Base-by-base conservation (phyloP, 345 rosid genomes). In the Eucalyptus brandiana region DNA sequence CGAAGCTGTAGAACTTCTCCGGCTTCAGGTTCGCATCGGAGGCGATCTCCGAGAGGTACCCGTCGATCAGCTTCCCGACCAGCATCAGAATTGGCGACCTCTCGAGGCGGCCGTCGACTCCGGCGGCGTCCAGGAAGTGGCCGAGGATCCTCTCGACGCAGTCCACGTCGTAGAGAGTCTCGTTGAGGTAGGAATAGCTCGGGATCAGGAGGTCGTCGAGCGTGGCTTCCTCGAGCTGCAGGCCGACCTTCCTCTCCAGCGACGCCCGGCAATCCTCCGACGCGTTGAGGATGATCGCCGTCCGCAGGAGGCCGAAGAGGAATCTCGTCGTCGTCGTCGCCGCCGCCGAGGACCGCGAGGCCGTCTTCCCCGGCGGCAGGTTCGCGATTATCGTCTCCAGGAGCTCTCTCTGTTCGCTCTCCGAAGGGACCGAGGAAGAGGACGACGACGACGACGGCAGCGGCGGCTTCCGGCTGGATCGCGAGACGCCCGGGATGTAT, bases 181-280 rank as follows among this genome's bases (percentile, higher is more conserved):
- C 99, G 87, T 96, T 96, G 53, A 97, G 96, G 93, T 97, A 96
- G 1, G 99, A 98, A 86, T 98, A 98, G 91, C 99, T 98, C 9
- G 99, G 99, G 67, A 98, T 96, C 87, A 98, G 93, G 42, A 98
- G 89, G 92, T 98, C 99, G 91, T 98, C 99, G 21, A 97, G 95
- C 56, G 96, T 93, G 58, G 97, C 98, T 92, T 93, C 93, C 51
- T 98, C 99, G 23, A 98, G 96, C 92, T 96, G 98, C 50, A 92
- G 91, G 67, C 97, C 99, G 30, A 98, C 96, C 94, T 95, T 97
- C 91, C 91, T 97, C 95, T 98, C 98, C 58, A 98, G 65, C 3
- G 93, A 88, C 48, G 95, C 89, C 8, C 94, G 96, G 91, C 96
- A 95, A 19, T 92, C 90, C 60, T 96, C 96, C 5, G 98, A 93